phyloP scores from a whole-genome alignment of 2,329 filamentous ascomycete genomes.

The Scleromitrula shiraiana region DNA sequence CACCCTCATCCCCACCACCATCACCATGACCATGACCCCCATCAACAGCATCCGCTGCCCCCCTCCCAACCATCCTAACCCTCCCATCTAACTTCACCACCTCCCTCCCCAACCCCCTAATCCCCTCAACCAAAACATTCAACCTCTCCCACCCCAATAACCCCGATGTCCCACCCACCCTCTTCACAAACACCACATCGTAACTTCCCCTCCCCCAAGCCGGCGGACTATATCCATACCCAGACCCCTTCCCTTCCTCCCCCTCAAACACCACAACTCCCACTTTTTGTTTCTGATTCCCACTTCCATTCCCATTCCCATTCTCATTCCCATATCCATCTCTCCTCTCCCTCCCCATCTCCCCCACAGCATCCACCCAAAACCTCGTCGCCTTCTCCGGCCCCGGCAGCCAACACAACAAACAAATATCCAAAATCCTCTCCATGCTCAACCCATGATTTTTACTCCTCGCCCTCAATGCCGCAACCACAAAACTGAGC shows the following conservation, averaged over 20 bases:
- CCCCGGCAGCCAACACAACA: conserved; percentile 58
- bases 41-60: conserved; percentile 14
- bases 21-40: neutral
- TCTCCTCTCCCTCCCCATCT: too few species aligned
- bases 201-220: conserved; percentile 20
- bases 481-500: conserved; percentile 45
- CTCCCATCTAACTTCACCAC: conserved; percentile 16
- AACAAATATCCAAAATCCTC: conserved; percentile 52
- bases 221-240: conserved; percentile 21
- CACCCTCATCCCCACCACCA: conserved; percentile 1
- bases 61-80: conserved; percentile 15
- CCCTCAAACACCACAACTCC: conserved; percentile 20
- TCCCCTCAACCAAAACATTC: conserved; percentile 21
- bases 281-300: conserved; percentile 1
- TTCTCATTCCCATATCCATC: too few species aligned
- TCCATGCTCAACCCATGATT: conserved; percentile 36
- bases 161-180: conserved; percentile 18
- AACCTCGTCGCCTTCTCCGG: conserved; percentile 53
- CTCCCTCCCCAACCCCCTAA: conserved; percentile 19
- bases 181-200: conserved; percentile 21
- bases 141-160: conserved; percentile 19
- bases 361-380: conserved; percentile 34
- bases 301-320: neutral
- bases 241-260: conserved; percentile 11
- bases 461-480: conserved; percentile 36